Base-by-base conservation (phyloP, 768 basidiomycete species). In the Agaricus subrufescens region DNA sequence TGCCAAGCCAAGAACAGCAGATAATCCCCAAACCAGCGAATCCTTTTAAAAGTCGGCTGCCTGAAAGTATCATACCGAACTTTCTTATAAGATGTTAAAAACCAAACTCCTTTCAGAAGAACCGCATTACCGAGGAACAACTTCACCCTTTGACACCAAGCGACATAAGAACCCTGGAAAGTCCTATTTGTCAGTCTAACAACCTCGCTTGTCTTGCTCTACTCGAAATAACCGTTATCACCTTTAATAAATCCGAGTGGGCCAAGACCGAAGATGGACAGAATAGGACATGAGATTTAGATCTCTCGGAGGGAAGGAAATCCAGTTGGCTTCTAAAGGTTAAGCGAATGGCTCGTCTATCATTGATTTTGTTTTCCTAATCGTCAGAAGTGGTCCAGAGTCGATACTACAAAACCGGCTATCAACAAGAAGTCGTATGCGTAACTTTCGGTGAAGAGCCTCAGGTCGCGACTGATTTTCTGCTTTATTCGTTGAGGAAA, bases 221-320 rank as follows among this genome's bases (percentile, higher is more conserved):
- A 19, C 19, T 19, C 19, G 19, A 34, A 34, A 1, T 8, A 34
- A 6, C 31, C 34, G 34, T 34, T 34, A 34, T 34, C 38, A 69
- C 71, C 67, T 68, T 69, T 68, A 6, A 63, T 58, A 1, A 69
- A 69, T 12, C 71, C 71, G 11, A n/a, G 27, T 4, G 66, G 66
- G 0, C 70, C 70, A 52, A 74, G 72, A 2, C 72, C 73, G 52
- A 75, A 70, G 7, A 72, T 23, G 3, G 62, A 50, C 10, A 72
- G 56, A 14, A 74, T 15, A 3, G 64, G 67, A 8, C 68, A 67
- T 23, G 69, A 56, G 23, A 76, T 8, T 61, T 56, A 63, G 14
- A 50, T 46, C 44, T 71, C 68, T 3, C 71, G 71, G 7, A 50
- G 31, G 11, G 72, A 1, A 19, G 19, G 19, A 19, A 19, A 19